phyloP scores from a whole-genome alignment of 805 yeast genomes.

The Suhomyces faveliae region DNA sequence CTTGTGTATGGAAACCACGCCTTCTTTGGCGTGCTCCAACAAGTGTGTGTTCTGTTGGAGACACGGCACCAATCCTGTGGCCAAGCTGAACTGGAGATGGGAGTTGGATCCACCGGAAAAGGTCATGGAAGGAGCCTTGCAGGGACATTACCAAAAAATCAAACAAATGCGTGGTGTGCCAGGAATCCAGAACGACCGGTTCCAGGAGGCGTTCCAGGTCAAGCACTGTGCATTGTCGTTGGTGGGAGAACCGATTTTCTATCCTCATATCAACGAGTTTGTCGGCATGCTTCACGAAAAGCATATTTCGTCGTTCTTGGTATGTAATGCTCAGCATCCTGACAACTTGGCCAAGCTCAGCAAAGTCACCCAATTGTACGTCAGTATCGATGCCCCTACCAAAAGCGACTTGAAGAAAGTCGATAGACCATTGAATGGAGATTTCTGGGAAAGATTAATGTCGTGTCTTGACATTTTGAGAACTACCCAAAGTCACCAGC shows the following conservation, averaged over 20 bases:
- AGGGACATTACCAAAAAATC: conserved; percentile 87
- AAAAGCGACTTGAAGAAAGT: conserved; percentile 75
- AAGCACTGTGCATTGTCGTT: conserved; percentile 89
- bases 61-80: conserved; percentile 96
- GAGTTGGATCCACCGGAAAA: conserved; percentile 87
- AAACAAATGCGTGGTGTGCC: conserved; percentile 96
- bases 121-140: conserved; percentile 79
- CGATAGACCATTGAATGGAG: conserved; percentile 85
- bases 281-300: conserved; percentile 75
- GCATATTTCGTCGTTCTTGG: conserved; percentile 82
- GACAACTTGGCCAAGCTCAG: conserved; percentile 66
- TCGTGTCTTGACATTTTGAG: conserved; percentile 76
- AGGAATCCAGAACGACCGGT: conserved; percentile 85
- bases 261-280: conserved; percentile 86
- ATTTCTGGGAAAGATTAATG: conserved; percentile 88
- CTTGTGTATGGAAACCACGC: conserved; percentile 94
- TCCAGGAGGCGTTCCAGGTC: conserved; percentile 86
- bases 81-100: conserved; percentile 92
- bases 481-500: conserved; percentile 72
- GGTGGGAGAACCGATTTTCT: conserved; percentile 94
- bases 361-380: conserved; percentile 87
- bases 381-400: conserved; percentile 92
- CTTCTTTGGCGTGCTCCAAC: conserved; percentile 88
- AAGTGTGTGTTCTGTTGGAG: conserved; percentile 98
- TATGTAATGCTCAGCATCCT: conserved; percentile 96